These are phyloP conservation scores for Amniculicola lignicola DNA, from an alignment of 495 filamentous ascomycete species.

Conservation along the genomic window DNA sequence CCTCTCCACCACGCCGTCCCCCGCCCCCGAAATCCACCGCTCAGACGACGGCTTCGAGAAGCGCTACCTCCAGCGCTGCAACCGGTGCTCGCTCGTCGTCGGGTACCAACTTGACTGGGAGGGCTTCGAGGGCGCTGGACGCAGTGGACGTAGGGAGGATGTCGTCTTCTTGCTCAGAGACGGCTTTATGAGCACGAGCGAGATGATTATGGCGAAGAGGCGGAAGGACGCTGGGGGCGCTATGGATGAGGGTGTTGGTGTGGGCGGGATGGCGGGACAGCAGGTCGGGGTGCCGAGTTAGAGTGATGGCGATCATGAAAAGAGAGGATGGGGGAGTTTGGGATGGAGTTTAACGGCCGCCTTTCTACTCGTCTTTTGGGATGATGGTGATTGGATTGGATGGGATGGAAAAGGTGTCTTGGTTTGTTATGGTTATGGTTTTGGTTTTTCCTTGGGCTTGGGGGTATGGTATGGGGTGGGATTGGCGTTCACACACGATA, in stretches of 20 bases:
- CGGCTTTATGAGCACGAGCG: constrained; percentile 38
- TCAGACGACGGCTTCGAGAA: constrained; percentile 74
- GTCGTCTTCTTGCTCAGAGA: constrained; percentile 59
- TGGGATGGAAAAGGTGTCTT: no score
- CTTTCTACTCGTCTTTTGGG: no score
- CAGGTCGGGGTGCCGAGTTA: no score
- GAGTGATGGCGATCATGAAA: no score
- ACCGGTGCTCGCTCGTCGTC: constrained; percentile 59
- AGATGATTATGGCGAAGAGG: constrained; percentile 38
- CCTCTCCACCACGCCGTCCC: constrained; percentile 49
- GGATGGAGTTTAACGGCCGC: no score
- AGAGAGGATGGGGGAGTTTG: no score
- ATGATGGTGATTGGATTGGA: no score
- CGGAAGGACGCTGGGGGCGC: neutral
- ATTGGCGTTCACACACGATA: no score
- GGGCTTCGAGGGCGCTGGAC: constrained; percentile 40
- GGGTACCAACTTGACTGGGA: constrained; percentile 57
- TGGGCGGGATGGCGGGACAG: no score
- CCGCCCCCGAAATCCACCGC: constrained; percentile 53
- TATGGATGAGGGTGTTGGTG: neutral
- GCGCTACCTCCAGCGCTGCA: constrained; percentile 58
- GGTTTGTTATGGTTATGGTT: no score
- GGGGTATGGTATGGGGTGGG: no score
- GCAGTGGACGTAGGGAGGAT: constrained; percentile 39
- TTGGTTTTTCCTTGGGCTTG: no score